Evolutionary conservation across 2,329 filamentous ascomycete genomes (phyloP), one percentile per base, ranked within the genome.

Genomic region (Parastagonospora nodorum): DNA sequence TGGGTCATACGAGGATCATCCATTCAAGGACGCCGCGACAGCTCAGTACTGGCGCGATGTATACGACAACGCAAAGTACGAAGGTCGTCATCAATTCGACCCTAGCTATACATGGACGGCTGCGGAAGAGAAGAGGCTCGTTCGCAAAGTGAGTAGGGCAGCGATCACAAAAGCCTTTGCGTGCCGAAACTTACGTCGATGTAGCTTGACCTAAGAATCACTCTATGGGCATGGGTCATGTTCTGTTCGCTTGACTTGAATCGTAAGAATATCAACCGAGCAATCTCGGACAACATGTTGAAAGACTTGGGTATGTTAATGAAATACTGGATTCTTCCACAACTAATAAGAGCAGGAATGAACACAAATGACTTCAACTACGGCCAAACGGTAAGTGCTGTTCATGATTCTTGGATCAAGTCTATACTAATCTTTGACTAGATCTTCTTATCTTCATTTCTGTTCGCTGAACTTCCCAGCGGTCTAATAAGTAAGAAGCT

Each of bases 401-500:
- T 10, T 30, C 31, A 11, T 10, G 3, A 10, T 32, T 11, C 2
- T 14, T 28, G 5, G 14, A 33, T 1, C 11, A 29, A 8, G 31
- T n/a, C 27, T 16, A 8, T 10, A 45, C 56, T 63, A 8, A 60
- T 7, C 28, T 37, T 4, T 35, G n/a, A 30, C 9, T 50, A 63
- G 54, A 66, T 69, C 2, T 69, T 68, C 29, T 55, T 69, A 0
- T 66, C 77, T 0, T 70, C 71, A 0, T 82, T 82, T 48, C 68
- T 81, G 1, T 71, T 74, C 1, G 78, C 80, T 4, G 79, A 82
- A 38, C 64, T 82, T 0, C 80, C 80, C 2, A 79, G 78, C 41
- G 78, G 78, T 12, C 65, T 82, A 2, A 69, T 82, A 43, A 80
- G 77, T 48, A 82, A 82, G 66, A 79, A 78, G 45, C 60, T 82